Evolutionary conservation across 176 grass and related monocot species (phyloP), one percentile per base, ranked within the genome.

Genomic region (Musa acuminata): DNA sequence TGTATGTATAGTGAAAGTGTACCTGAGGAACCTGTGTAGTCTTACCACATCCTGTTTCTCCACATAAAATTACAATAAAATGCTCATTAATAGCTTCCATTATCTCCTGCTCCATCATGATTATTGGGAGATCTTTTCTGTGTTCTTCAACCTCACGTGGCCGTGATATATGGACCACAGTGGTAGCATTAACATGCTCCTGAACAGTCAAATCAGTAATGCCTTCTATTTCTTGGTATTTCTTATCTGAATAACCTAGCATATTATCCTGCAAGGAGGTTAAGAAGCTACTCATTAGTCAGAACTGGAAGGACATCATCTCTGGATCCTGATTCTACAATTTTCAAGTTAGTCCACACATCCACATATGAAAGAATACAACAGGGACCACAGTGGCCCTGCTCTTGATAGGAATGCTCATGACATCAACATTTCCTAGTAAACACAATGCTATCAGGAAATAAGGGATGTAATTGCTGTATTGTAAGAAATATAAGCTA

Each of bases 81-180:
- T 99, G 88, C 73, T 93, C 90, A 79, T 89, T 91, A 58, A 99
- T 94, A 81, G 95, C 95, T 85, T 99, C 95, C 90, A 99, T 99
- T 87, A 99, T 99, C 86, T 99, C 95, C 77, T 99, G 88, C 57
- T 99, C 95, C 95, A 99, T 99, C 90, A 99, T 94, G 77, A 99
- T 89, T 83, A 99, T 99, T n/a, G 88, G 95, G 65, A 99, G 90
- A 84, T 99, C 86, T 79, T 69, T 91, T 74, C 90, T 91, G 74
- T 87, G 77, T 22, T 89, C 84, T 80, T 99, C 95, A 80, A 99
- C 79, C 67, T 93, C 95, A 59, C 55, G 53, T 25, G 90, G 88
- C 64, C 95, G 89, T 73, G 88, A 85, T 71, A 94, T 86, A 89
- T 85, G 66, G 67, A 94, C 88, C 71, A 99, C 86, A 78, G 90